A percentile compares a stretch with the other conserved stretches of the same genome.
These are phyloP conservation scores for Platanthera zijinensis DNA, from an alignment of 106 monocot species.

Conservation along the genomic window DNA sequence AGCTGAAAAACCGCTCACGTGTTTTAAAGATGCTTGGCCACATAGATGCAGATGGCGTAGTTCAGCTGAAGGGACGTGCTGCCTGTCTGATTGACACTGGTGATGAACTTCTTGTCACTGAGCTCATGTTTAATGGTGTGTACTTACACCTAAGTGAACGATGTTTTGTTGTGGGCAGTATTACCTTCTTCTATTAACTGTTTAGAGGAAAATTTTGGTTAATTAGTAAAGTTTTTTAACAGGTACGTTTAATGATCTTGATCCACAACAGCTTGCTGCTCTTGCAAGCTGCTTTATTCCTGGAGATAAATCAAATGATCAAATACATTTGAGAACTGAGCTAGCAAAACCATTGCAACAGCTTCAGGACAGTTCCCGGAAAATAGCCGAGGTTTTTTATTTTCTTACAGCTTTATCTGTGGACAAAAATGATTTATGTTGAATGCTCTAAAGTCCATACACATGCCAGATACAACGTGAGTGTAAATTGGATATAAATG, in stretches of 20 bases:
- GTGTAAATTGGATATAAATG: slow-evolving; percentile 92
- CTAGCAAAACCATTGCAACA: slow-evolving; percentile 83
- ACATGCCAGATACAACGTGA: slow-evolving; percentile 79
- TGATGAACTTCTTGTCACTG: slow-evolving; percentile 95
- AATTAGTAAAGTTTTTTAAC: not conserved
- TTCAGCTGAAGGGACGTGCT: slow-evolving; percentile 91
- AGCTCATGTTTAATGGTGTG: slow-evolving; percentile 96
- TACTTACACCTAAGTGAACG: not conserved
- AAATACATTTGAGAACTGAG: slow-evolving; percentile 79
- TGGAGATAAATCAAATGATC: slow-evolving; percentile 94
- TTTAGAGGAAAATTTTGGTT: not conserved
- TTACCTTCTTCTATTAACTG: not conserved
- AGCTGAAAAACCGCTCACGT: slow-evolving; percentile 85
- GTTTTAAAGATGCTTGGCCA: slow-evolving; percentile 97
- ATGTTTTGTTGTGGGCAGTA: not conserved
- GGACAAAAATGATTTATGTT: not conserved
- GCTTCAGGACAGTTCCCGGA: slow-evolving; percentile 92
- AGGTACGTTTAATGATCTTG: slow-evolving; percentile 99
- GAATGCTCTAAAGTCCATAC: not conserved
- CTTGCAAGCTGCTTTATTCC: slow-evolving; percentile 97
- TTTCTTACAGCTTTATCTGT: slow-evolving; percentile 6
- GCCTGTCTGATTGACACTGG: slow-evolving; percentile 98
- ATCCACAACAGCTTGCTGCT: slow-evolving; percentile 88
- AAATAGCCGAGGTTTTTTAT: slow-evolving; percentile 81
- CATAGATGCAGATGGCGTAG: slow-evolving; percentile 92